phyloP scores from a whole-genome alignment of 768 basidiomycete species.

The Lactarius tabidus region DNA sequence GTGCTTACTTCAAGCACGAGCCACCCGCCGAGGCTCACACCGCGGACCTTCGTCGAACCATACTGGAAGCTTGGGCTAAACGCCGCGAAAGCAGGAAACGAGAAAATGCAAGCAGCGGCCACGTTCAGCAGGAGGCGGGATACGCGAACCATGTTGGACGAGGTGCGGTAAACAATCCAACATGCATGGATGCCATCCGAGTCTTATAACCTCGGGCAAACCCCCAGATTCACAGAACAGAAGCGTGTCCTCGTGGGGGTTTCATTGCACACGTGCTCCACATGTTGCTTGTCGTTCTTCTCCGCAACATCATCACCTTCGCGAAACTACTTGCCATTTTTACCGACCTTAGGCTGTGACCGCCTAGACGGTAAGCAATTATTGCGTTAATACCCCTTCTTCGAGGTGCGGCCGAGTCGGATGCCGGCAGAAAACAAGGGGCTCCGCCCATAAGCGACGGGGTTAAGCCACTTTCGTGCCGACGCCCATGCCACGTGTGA shows the following conservation, averaged over 20 bases:
- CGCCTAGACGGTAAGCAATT: background rate
- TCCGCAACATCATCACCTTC: background rate
- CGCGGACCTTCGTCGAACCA: constrained; percentile 68
- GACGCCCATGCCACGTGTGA: background rate
- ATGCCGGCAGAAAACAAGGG: background rate
- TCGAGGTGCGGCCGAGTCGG: background rate
- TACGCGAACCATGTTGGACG: constrained; percentile 4
- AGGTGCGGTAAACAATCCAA: background rate
- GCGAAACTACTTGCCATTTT: background rate
- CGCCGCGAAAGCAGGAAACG: constrained; percentile 1
- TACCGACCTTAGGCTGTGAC: background rate
- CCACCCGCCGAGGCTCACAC: constrained; percentile 78
- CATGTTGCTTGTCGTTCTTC: too few relatives aligned
- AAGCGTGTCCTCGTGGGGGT: background rate
- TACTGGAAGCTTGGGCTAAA: constrained; percentile 65
- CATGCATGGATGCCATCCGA: background rate
- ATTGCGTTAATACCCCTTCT: background rate
- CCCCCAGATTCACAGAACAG: background rate
- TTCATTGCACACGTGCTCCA: background rate
- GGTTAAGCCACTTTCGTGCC: constrained; percentile 1
- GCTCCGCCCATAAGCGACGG: background rate
- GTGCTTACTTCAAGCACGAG: constrained; percentile 46
- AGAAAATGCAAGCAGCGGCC: background rate
- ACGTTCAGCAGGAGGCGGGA: background rate
- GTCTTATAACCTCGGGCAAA: background rate